These are phyloP conservation scores for Acanthamoeba royreba DNA, from an alignment of 208 protist genomes.

Conservation along the genomic window DNA sequence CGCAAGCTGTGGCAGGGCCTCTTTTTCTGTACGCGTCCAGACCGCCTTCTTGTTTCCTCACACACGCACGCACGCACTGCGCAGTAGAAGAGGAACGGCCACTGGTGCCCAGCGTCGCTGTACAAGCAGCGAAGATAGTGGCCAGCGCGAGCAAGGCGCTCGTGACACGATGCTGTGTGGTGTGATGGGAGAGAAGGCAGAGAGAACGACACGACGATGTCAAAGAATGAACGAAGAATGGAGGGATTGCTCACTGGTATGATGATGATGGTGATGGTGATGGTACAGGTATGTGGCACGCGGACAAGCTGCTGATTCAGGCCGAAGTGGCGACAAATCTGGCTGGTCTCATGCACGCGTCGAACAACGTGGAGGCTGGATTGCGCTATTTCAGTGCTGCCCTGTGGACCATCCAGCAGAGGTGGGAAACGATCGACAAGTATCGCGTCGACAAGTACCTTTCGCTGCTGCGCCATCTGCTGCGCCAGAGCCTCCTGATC, in stretches of 20 bases:
- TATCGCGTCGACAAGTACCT: neutral
- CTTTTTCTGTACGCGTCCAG: neutral
- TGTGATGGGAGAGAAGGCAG: too few relatives aligned
- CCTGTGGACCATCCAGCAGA: neutral
- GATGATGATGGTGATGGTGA: too few relatives aligned
- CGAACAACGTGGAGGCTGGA: neutral
- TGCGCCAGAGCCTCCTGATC: neutral
- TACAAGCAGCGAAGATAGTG: too few relatives aligned
- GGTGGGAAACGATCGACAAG: neutral
- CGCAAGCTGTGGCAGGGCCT: constrained; percentile 27
- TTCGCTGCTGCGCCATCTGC: neutral
- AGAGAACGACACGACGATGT: too few relatives aligned
- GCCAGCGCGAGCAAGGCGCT: too few relatives aligned
- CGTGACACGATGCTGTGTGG: too few relatives aligned
- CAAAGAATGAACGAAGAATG: too few relatives aligned
- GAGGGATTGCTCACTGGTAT: too few relatives aligned
- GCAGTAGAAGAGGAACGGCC: too few relatives aligned
- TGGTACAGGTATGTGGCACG: neutral
- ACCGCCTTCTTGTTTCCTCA: neutral
- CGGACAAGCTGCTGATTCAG: constrained; percentile 1
- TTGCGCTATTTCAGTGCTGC: neutral
- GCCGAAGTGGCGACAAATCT: neutral
- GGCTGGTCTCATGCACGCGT: neutral
- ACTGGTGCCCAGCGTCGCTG: too few relatives aligned
- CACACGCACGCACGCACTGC: too few relatives aligned